Conservation (phyloP, 2,329 filamentous ascomycete species). For the Eurotiales sp. region DNA sequence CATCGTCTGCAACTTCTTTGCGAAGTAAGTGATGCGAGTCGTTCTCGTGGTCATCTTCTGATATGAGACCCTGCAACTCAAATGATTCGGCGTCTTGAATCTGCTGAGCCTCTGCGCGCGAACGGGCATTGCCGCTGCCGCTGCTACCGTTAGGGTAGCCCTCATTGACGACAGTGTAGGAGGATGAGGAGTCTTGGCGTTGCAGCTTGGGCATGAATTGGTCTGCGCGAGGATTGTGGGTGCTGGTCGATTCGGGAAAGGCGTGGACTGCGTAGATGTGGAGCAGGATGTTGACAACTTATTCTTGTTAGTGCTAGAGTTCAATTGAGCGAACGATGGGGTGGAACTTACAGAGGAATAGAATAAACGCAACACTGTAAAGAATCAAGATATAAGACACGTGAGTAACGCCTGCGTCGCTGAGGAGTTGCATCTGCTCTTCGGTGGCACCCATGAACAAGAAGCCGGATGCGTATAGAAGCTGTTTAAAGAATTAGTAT, state of each 20-base stretch:
- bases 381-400: constrained; percentile 90
- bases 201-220: constrained; percentile 7
- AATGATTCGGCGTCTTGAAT: constrained; percentile 85
- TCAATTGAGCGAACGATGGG: neutral
- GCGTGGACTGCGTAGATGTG: constrained; percentile 71
- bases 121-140: constrained; percentile 44
- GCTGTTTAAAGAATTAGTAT: constrained; percentile 47
- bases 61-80: constrained; percentile 85
- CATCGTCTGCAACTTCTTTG: constrained; percentile 29
- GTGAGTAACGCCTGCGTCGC: constrained; percentile 72
- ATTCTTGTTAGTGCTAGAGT: constrained; percentile 1
- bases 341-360: constrained; percentile 70
- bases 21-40: constrained; percentile 6
- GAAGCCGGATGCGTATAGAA: constrained; percentile 88
- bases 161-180: constrained; percentile 33
- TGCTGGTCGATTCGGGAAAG: constrained; percentile 38
- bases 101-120: constrained; percentile 43
- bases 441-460: constrained; percentile 97
- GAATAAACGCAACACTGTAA: constrained; percentile 81
- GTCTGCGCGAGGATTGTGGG: constrained; percentile 9
- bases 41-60: constrained; percentile 72
- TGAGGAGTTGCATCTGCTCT: constrained; percentile 83
- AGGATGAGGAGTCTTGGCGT: constrained; percentile 14
- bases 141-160: constrained; percentile 38
- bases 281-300: constrained; percentile 78